These are phyloP conservation scores for Glycyrrhiza uralensis DNA, from an alignment of 306 rosid species.

Conservation along the genomic window DNA sequence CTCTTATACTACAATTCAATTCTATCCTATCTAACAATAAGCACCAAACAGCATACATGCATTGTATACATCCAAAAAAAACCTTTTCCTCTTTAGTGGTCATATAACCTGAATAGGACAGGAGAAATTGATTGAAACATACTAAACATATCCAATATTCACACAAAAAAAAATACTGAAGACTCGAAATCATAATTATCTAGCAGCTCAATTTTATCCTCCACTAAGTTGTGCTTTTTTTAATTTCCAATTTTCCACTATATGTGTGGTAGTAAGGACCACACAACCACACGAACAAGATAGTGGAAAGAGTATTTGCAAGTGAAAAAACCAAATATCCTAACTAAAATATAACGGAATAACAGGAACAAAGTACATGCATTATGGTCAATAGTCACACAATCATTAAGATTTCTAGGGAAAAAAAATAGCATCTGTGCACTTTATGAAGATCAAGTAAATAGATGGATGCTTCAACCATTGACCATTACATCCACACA, in stretches of 20 bases:
- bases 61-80: background rate
- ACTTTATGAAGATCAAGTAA: background rate
- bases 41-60: background rate
- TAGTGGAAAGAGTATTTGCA: background rate
- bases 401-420: background rate
- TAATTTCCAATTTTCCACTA: background rate
- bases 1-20: background rate
- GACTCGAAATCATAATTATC: background rate
- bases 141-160: background rate
- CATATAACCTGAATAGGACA: background rate
- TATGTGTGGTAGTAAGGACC: background rate
- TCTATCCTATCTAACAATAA: background rate
- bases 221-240: background rate
- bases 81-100: background rate
- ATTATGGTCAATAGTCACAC: background rate
- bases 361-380: background rate
- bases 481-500: background rate
- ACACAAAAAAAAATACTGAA: background rate
- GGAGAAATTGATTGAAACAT: background rate
- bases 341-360: background rate
- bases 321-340: background rate
- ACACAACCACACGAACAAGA: background rate
- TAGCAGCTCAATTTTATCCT: background rate
- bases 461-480: constrained; percentile 4
- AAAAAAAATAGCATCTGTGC: background rate